Base-by-base conservation (phyloP, 176 grass and related monocot genomes). In the Ensete ventricosum region DNA sequence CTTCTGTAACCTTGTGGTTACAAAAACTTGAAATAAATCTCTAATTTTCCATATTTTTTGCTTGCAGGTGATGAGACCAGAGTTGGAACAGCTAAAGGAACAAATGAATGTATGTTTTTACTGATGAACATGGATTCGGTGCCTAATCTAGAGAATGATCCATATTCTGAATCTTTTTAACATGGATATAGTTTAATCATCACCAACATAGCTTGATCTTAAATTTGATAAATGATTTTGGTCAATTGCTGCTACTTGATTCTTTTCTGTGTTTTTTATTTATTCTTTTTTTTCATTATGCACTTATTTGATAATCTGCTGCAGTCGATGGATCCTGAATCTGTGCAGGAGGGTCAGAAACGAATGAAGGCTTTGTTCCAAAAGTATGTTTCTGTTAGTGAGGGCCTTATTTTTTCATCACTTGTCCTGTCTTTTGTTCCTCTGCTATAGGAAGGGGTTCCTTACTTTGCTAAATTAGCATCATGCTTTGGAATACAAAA, bases 61-160 rank as follows among this genome's bases (percentile, higher is more conserved):
- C 17, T 19, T 14, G 51, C 82, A 99, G 95, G 72, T 21, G 78
- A 62, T 99, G 89, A 82, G 43, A 52, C 86, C 95, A 66, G 90
- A 99, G 76, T 72, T 99, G 74, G 86, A 99, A 62, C 73, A 82
- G 67, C 82, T 99, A 17, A 89, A 91, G 64, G 75, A 80, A 5
- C 49, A 83, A 71, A 89, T 79, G 65, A 67, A 91, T 91, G 95
- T 94, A 86, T 76, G 85, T 49, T 75, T 57, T 82, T 54, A 27
- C 11, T 29, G 24, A 6, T 17, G 13, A 57, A 55, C 21, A 55
- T 74, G 72, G 48, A 26, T 29, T 55, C 52, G 54, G 10, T 54
- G 43, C 9, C 12, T 26, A 73, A 73, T 55, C 23, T 67, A 16
- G 1, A 3, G 1, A 2, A 55, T 1, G 14, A 55, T 25, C 34